Base-by-base conservation (phyloP, 2,329 filamentous ascomycete species). In the Sclerotinia subarctica region DNA sequence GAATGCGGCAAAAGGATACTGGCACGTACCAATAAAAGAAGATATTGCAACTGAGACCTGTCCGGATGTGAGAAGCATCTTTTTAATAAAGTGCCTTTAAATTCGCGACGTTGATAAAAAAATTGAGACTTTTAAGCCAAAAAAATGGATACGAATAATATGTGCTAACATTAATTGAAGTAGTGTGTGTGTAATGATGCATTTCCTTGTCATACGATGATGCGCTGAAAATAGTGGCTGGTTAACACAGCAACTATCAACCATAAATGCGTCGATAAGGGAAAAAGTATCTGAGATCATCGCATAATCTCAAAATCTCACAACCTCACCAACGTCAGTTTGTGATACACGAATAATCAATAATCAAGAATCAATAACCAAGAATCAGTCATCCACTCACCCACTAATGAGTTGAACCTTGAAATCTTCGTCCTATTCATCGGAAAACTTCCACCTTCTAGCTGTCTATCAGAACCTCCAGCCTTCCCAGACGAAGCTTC, bases 1-100 rank as follows among this genome's bases (percentile, higher is more conserved):
- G 60, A 68, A 69, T 54, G 64, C 64, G 26, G 46, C 15, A 42
- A 47, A 15, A n/a, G 53, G 46, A 19, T 64, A 35, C 29, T 56
- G 11, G 29, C 21, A 78, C 83, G 69, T 84, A 92, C 90, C 82
- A 70, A 92, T 86, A 51, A 80, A 78, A 13, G 85, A 85, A 35
- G 90, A 89, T 69, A 90, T 80, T 69, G 89, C 81, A 69, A 92
- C 81, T 49, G 90, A 91, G 66, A 92, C 89, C 80, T 92, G 90
- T 13, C 86, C 84, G 21, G 88, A 88, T 8, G 88, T 88, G 74
- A 93, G 85, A 72, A 93, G 76, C 69, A 76, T 75, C 67, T 49
- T 68, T 29, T 64, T 49, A 26, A 24, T 24, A 35, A 35, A 6
- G n/a, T 66, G 5, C 7, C 7, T 13, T 63, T 63, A 21, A 29